These are phyloP conservation scores for Ajuga chamaepitys DNA, from an alignment of 257 asterid species.

Conservation along the genomic window DNA sequence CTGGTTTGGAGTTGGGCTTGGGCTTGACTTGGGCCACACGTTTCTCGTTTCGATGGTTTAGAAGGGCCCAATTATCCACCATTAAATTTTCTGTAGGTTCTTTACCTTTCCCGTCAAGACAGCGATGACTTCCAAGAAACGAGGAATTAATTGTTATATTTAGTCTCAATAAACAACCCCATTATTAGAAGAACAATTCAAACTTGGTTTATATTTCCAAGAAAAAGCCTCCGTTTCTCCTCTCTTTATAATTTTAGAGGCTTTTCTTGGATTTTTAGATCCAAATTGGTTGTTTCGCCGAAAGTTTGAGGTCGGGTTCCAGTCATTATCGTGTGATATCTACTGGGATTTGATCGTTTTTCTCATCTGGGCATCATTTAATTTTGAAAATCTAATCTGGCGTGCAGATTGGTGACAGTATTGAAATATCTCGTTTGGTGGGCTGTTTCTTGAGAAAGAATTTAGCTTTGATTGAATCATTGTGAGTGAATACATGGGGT, in stretches of 20 bases:
- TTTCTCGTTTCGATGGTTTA: constrained; percentile 5
- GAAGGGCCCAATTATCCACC: background rate
- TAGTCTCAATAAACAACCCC: background rate
- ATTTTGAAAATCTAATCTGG: background rate
- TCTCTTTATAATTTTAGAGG: constrained; percentile 11
- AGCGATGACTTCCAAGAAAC: constrained; percentile 17
- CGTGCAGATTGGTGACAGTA: background rate
- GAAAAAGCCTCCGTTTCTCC: constrained; percentile 17
- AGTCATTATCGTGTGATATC: background rate
- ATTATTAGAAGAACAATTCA: constrained; percentile 5
- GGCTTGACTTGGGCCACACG: background rate
- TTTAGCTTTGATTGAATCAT: constrained; percentile 1
- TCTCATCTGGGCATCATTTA: constrained; percentile 5
- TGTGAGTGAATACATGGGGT: constrained; percentile 25
- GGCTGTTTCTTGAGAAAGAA: background rate
- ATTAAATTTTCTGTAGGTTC: background rate
- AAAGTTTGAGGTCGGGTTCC: background rate
- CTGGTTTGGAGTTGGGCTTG: no score
- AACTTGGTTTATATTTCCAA: constrained; percentile 9
- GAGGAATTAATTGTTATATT: constrained; percentile 2
- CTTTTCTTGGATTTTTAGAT: constrained; percentile 22
- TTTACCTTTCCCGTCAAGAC: background rate
- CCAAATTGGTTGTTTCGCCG: background rate
- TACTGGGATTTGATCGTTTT: constrained; percentile 3
- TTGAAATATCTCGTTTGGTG: background rate